phyloP scores from a whole-genome alignment of 192 early-diverging fungal genomes.

The Pecoramyces ruminantium region DNA sequence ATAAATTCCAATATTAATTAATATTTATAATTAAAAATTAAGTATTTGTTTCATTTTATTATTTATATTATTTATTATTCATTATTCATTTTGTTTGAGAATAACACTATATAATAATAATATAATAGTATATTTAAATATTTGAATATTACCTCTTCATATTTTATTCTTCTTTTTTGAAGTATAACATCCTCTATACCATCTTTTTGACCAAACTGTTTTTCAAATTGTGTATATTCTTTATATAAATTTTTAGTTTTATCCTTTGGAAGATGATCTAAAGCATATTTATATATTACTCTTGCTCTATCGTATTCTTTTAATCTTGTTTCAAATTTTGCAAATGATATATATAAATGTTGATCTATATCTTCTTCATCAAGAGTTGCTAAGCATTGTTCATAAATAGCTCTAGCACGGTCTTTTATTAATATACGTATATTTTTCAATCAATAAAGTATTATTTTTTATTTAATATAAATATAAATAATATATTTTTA shows the following conservation, averaged over 20 bases:
- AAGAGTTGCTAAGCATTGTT: constrained; percentile 66
- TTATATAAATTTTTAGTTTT: constrained; percentile 77
- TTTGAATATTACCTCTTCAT: constrained; percentile 41
- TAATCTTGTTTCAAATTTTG: constrained; percentile 78
- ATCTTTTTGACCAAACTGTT: constrained; percentile 75
- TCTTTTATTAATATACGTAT: constrained; percentile 31
- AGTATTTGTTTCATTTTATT: no score
- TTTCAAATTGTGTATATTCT: constrained; percentile 91
- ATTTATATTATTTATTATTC: no score
- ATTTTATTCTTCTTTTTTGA: constrained; percentile 72
- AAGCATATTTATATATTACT: constrained; percentile 87
- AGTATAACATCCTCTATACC: constrained; percentile 85
- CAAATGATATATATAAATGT: constrained; percentile 88
- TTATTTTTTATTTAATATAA: no score
- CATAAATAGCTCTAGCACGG: constrained; percentile 71
- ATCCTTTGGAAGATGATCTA: constrained; percentile 68
- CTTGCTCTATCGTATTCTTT: constrained; percentile 89
- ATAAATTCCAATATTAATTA: no score
- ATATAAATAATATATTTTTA: not conserved
- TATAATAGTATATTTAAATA: not conserved
- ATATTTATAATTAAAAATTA: no score
- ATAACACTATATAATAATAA: no score
- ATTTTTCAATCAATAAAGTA: no score
- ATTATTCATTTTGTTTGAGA: no score
- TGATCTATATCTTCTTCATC: constrained; percentile 85